Base-by-base conservation (phyloP, 192 early-diverging fungal species). In the Coemansia reversa region DNA sequence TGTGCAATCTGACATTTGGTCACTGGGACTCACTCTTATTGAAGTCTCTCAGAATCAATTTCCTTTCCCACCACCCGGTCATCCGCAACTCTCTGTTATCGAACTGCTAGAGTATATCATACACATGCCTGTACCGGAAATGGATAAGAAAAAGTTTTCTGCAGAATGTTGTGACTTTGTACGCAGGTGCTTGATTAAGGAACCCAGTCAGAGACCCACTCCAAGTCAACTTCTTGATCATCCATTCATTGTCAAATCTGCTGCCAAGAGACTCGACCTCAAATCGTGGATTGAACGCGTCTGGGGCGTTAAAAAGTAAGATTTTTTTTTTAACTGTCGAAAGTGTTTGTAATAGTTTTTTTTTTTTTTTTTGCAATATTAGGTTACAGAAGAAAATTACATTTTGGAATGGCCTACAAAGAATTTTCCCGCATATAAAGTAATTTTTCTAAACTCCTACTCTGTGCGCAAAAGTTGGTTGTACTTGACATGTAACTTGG, bases 1-100 rank as follows among this genome's bases (percentile, higher is more conserved):
- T 1, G 92, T 96, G 18, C 90, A 92, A 58, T 91, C 92, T 20
- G 95, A 98, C 69, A 88, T 98, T n/a, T 99, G 98, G 97, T 94
- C 93, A 9, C 72, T 98, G 48, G 94, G 94, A 0, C 76, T 99
- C 61, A 93, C 94, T 0, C 79, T 98, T 30, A 91, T 98, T 64
- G 98, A 99, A 77, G 85, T 95, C 5, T 94, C 94, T 4, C 86
- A 93, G 72, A 94, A 90, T 67, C 86, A 89, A 75, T 93, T 95
- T 78, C 94, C 96, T 22, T 95, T 95, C 69, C 95, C 94, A 49
- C 90, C 91, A 19, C 83, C 88, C 1, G 92, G 90, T 12, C 79
- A 89, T 48, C 86, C 87, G 9, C 75, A 89, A 67, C 70, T 93
- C 33, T 84, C 92, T 7, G 91, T 91, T 7, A 94, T 99, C 76